These are phyloP conservation scores for Coleophoma cylindrospora DNA, from an alignment of 2,329 filamentous ascomycete species.

Conservation along the genomic window DNA sequence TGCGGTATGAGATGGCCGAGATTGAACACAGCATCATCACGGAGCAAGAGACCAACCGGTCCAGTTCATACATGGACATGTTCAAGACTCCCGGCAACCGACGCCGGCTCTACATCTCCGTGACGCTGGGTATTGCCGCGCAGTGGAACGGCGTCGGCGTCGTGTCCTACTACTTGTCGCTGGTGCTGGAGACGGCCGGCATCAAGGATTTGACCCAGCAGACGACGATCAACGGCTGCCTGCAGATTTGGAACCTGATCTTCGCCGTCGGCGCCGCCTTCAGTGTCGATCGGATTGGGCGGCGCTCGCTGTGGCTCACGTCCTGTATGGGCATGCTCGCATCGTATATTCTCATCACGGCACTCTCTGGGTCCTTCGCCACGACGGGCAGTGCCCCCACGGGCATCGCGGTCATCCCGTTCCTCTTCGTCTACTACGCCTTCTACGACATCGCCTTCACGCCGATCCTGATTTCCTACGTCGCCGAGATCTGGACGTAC, in stretches of 20 bases:
- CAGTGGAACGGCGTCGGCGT: constrained; percentile 18
- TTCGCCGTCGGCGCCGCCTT: constrained; percentile 43
- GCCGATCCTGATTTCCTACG: constrained; percentile 39
- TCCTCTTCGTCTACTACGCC: constrained; percentile 37
- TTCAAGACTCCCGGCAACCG: constrained; percentile 7
- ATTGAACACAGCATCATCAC: constrained; percentile 9
- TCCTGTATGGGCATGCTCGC: constrained; percentile 20
- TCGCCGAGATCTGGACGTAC: constrained; percentile 35
- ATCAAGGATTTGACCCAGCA: constrained; percentile 13
- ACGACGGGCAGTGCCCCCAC: constrained; percentile 14
- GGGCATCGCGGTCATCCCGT: constrained; percentile 27
- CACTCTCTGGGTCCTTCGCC: constrained; percentile 12
- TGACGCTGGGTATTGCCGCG: constrained; percentile 9
- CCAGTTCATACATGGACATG: constrained; percentile 6
- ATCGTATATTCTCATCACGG: constrained; percentile 25
- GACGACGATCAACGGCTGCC: constrained; percentile 21
- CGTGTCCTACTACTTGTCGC: constrained; percentile 29
- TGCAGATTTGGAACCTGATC: constrained; percentile 18
- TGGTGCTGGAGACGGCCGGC: constrained; percentile 19
- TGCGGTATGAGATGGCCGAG: constrained; percentile 34
- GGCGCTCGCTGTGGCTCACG: constrained; percentile 10
- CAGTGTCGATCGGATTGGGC: constrained; percentile 27
- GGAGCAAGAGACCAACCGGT: constrained; percentile 30
- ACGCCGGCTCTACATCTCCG: constrained; percentile 8
- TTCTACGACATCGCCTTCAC: constrained; percentile 49